Conservation (phyloP, 176 grass and related monocot species). For the Juncus effusus region DNA sequence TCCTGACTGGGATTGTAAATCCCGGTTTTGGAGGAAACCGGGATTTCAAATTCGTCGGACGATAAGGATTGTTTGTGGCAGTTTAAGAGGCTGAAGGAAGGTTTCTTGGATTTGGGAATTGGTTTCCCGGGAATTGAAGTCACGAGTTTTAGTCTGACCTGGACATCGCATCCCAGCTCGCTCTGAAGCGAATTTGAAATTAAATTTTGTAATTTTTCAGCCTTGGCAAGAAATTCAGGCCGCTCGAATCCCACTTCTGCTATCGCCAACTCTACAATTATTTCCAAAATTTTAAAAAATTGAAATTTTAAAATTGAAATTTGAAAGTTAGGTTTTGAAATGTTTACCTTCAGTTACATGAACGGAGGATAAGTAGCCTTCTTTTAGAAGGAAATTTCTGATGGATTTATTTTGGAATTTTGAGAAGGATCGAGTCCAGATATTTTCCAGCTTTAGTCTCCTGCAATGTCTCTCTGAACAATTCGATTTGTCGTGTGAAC, state of each 20-base stretch:
- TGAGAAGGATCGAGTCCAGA: slow-evolving; percentile 67
- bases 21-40: too few species aligned
- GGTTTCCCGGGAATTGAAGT: slow-evolving; percentile 31
- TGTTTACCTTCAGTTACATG: slow-evolving; percentile 81
- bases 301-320: slow-evolving; percentile 8
- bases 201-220: slow-evolving; percentile 64
- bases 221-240: slow-evolving; percentile 78
- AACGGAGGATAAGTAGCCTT: slow-evolving; percentile 70
- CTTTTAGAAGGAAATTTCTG: slow-evolving; percentile 80
- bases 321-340: slow-evolving; percentile 11
- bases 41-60: slow-evolving; percentile 32
- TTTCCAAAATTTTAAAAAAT: slow-evolving; percentile 19
- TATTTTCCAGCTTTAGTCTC: slow-evolving; percentile 78
- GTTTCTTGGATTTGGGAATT: slow-evolving; percentile 62
- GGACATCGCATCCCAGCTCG: slow-evolving; percentile 81
- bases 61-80: slow-evolving; percentile 91
- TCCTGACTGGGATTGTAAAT: slow-evolving; percentile 27
- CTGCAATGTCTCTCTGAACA: slow-evolving; percentile 80
- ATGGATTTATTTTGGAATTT: slow-evolving; percentile 83
- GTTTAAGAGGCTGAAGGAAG: slow-evolving; percentile 74
- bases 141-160: slow-evolving; percentile 75
- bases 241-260: slow-evolving; percentile 87
- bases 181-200: slow-evolving; percentile 66
- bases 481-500: slow-evolving; percentile 64
- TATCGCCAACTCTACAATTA: slow-evolving; percentile 72